phyloP scores from a whole-genome alignment of 331 rosid genomes.

The Cydonia oblonga region DNA sequence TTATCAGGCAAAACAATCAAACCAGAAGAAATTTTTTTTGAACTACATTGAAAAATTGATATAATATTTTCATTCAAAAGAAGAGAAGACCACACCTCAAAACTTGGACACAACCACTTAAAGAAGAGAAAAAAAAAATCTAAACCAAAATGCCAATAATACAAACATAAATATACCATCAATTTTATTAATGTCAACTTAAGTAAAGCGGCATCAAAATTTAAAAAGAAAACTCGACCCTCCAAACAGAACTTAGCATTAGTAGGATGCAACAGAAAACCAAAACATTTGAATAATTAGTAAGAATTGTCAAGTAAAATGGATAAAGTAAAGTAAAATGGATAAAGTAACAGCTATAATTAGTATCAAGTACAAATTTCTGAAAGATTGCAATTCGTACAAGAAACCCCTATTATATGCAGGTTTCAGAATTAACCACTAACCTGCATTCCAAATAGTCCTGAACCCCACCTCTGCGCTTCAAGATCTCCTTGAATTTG shows the following conservation, averaged over 20 bases:
- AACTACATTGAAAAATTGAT: not conserved
- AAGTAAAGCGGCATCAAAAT: not conserved
- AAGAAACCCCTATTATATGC: constrained; percentile 1
- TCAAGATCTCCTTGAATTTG: constrained; percentile 84
- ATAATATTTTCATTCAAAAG: not conserved
- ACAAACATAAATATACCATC: not conserved
- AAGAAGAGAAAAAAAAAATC: not conserved
- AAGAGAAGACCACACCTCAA: not conserved
- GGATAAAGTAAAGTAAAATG: not conserved
- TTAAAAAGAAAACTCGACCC: not conserved
- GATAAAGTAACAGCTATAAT: not conserved
- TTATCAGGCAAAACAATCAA: constrained; percentile 2
- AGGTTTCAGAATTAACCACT: constrained; percentile 21
- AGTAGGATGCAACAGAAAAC: not conserved
- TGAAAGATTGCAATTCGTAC: not conserved
- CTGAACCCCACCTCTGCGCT: constrained; percentile 94
- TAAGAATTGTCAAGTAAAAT: not conserved
- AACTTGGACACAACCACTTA: not conserved
- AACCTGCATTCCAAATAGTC: constrained; percentile 92
- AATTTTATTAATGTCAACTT: not conserved
- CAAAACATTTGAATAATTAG: not conserved
- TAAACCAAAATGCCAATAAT: not conserved
- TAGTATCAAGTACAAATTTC: not conserved
- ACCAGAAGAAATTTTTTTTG: not conserved
- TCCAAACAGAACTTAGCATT: not conserved